Evolutionary conservation across 2,329 filamentous ascomycete species (phyloP), one percentile per base, ranked within the genome.

Genomic region (Bipolaris bicolor): DNA sequence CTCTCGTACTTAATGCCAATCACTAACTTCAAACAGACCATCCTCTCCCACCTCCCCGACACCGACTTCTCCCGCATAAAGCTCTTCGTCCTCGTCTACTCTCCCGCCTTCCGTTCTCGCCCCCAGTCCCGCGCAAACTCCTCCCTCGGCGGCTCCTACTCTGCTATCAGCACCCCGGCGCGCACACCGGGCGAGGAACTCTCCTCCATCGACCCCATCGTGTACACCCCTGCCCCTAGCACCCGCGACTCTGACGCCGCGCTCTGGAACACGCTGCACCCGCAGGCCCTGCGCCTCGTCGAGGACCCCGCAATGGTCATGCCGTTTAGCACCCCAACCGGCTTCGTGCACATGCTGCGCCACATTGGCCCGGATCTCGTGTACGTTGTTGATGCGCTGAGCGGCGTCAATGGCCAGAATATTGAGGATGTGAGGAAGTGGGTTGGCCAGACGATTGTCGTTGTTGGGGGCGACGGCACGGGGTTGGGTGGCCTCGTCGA

Each of bases 21-120:
- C 49, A 50, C 44, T 78, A 64, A 75, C 56, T 49, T 36, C 50
- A 5, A 33, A 7, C 58, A 83, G 81, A 82, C 80, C 26, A 90
- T 98, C 65, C 84, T 98, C 55, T 96, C 93, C 41, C 90, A 96
- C 75, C 90, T 98, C 48, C 91, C 92, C 36, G 86, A 88, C 61
- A 87, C 89, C 64, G 88, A 97, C 74, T 86, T 89, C 61, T 85
- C 87, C 45, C 86, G 83, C 60, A 86, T 89, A 63, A 90, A 91
- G 72, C 83, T 97, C 22, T 96, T 96, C 70, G 84, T 98, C 56
- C 83, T 98, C 64, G 94, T 98, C 71, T 97, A 97, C 77, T 88
- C 91, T 2, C 94, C 94, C 1, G 84, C 86, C 49, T 80, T 96
- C 52, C 91, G 92, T 77, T 88, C 92, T 50, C 81, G 84, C 58